Conservation (phyloP, 1,139 yeast genomes). For the Ogataea hybrid region DNA sequence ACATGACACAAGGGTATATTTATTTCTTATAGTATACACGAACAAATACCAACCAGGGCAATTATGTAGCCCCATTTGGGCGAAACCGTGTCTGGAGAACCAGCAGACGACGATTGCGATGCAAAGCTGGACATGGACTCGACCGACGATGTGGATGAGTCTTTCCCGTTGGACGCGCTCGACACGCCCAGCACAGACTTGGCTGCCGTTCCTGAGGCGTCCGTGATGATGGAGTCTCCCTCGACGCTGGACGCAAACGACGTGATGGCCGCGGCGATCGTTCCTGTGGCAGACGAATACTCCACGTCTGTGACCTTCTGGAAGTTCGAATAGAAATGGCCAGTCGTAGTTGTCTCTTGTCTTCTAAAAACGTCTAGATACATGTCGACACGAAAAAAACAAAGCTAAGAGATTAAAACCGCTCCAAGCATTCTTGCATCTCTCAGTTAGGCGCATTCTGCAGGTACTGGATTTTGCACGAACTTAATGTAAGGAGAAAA, state of each 20-base stretch:
- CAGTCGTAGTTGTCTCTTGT: conserved; percentile 15
- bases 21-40: conserved; percentile 2
- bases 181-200: conserved; percentile 3
- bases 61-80: conserved; percentile 6
- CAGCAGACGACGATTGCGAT: conserved; percentile 1
- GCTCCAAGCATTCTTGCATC: not conserved
- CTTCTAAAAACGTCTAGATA: conserved; percentile 9
- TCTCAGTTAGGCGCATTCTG: not conserved
- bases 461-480: conserved; percentile 1
- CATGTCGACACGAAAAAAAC: not conserved
- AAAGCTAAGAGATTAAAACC: not conserved
- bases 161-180: not conserved
- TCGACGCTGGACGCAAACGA: conserved; percentile 3
- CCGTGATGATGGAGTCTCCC: conserved; percentile 1
- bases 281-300: conserved; percentile 11
- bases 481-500: not conserved
- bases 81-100: conserved; percentile 1
- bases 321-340: conserved; percentile 19
- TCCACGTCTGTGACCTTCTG: conserved; percentile 18
- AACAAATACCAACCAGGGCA: not conserved
- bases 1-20: conserved; percentile 6
- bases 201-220: conserved; percentile 3
- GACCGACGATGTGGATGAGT: not conserved
- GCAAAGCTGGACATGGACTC: not conserved
- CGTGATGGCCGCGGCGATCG: conserved; percentile 7